These are phyloP conservation scores for Suillus plorans DNA, from an alignment of 768 basidiomycete genomes.

Conservation along the genomic window DNA sequence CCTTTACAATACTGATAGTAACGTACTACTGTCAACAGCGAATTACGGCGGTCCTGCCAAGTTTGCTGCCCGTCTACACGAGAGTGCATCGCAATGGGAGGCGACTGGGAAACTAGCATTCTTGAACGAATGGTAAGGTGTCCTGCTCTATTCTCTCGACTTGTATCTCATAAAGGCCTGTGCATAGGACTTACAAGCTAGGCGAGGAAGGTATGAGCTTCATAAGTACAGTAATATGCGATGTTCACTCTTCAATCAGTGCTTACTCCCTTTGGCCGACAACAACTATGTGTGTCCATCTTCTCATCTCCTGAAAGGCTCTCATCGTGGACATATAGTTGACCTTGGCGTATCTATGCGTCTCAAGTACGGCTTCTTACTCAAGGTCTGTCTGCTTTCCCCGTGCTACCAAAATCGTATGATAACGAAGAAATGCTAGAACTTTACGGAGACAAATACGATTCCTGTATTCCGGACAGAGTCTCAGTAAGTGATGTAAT, in stretches of 20 bases:
- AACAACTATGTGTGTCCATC: constrained; percentile 68
- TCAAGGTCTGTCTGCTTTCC: constrained; percentile 42
- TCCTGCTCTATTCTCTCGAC: constrained; percentile 2
- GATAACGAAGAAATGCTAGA: constrained; percentile 34
- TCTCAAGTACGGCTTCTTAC: constrained; percentile 76
- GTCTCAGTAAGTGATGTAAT: constrained; percentile 50
- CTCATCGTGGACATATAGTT: constrained; percentile 32
- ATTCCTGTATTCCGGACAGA: constrained; percentile 81
- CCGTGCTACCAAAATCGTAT: background rate
- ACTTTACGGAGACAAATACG: constrained; percentile 57
- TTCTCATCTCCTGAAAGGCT: background rate
- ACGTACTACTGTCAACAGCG: constrained; percentile 34
- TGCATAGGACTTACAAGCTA: constrained; percentile 78
- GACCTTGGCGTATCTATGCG: constrained; percentile 71
- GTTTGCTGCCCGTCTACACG: constrained; percentile 55
- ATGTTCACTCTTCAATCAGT: constrained; percentile 37
- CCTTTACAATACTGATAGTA: background rate
- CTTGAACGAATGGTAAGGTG: constrained; percentile 74
- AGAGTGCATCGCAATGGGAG: constrained; percentile 56
- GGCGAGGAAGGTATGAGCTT: constrained; percentile 69
- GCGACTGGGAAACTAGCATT: constrained; percentile 68
- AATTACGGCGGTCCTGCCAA: constrained; percentile 62
- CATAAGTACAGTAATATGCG: background rate
- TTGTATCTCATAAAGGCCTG: background rate
- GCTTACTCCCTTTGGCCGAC: constrained; percentile 87